Evolutionary conservation across 148 eudicot genomes (phyloP), one percentile per base, ranked within the genome.

Genomic region (Suaeda aralocaspica): DNA sequence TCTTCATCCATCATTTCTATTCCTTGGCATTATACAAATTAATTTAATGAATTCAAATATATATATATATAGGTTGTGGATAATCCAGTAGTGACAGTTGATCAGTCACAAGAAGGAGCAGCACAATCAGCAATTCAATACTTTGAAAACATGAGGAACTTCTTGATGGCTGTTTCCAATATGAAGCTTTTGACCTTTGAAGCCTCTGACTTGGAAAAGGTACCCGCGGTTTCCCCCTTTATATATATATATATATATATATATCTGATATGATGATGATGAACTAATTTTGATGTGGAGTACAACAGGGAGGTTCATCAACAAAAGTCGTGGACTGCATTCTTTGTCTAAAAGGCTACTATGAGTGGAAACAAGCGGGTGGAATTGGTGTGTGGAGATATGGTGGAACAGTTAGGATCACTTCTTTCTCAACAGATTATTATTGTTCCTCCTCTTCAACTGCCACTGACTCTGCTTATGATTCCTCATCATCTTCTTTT

Each of bases 81-180:
- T 58, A 93, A 82, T 80, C 90, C 88, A 29, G 85, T 87, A 19
- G 78, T 80, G 18, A 87, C 89, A 36, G 70, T 87, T n/a, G n/a
- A n/a, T 46, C 86, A 84, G 76, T 81, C 85, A 0, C 71, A 82
- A 15, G 98, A 92, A 57, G 96, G 92, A 46, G 94, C 96, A 16
- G 98, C 98, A 0, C 98, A 93, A 57, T 90, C 95, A 64, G 98
- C 95, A 10, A 90, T 93, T 79, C 98, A 93, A 80, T 93, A 93
- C 77, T 93, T 93, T 41, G 98, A 93, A 85, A 93, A 93, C 78
- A 88, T 83, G 88, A 81, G 98, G 88, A 93, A 93, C 77, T 93
- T 93, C 80, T 83, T 93, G 29, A 80, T 90, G 28, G 95, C 96
- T 18, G 91, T 93, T 72, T 92, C 82, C 64, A 75, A 87, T 55